These are phyloP conservation scores for Termitomyces sp. DNA, from an alignment of 768 basidiomycete genomes.

Conservation along the genomic window DNA sequence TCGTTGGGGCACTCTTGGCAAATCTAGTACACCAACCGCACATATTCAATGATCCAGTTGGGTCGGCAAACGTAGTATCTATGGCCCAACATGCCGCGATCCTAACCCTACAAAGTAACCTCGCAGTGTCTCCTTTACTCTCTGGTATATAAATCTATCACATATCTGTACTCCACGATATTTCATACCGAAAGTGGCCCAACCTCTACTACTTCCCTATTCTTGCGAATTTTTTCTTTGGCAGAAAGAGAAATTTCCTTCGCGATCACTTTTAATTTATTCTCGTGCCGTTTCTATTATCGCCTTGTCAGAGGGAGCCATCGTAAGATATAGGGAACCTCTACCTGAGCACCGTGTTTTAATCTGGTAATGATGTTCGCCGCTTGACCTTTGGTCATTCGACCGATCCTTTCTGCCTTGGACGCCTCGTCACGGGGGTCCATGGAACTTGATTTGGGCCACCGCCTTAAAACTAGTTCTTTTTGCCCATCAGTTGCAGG, in stretches of 20 bases:
- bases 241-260: slow-evolving; percentile 29
- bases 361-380: slow-evolving; percentile 75
- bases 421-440: slow-evolving; percentile 16
- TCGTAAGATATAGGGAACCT: neutral
- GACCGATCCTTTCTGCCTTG: slow-evolving; percentile 29
- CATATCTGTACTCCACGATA: neutral
- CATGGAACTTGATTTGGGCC: slow-evolving; percentile 26
- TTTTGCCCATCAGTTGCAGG: slow-evolving; percentile 64
- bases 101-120: slow-evolving; percentile 51
- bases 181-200: slow-evolving; percentile 41
- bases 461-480: slow-evolving; percentile 49
- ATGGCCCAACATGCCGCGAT: slow-evolving; percentile 64
- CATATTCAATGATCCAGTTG: slow-evolving; percentile 41
- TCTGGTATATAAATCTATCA: slow-evolving; percentile 25
- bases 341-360: slow-evolving; percentile 72
- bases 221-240: slow-evolving; percentile 50
- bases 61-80: slow-evolving; percentile 41
- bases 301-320: neutral
- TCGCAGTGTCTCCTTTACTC: slow-evolving; percentile 65
- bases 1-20: slow-evolving; percentile 69
- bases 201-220: slow-evolving; percentile 55
- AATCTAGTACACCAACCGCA: slow-evolving; percentile 42
- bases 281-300: slow-evolving; percentile 51
- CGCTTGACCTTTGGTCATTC: slow-evolving; percentile 74
- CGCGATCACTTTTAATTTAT: slow-evolving; percentile 38